phyloP scores from a whole-genome alignment of 2,329 filamentous ascomycete genomes.

The Hypoxylon sp. region DNA sequence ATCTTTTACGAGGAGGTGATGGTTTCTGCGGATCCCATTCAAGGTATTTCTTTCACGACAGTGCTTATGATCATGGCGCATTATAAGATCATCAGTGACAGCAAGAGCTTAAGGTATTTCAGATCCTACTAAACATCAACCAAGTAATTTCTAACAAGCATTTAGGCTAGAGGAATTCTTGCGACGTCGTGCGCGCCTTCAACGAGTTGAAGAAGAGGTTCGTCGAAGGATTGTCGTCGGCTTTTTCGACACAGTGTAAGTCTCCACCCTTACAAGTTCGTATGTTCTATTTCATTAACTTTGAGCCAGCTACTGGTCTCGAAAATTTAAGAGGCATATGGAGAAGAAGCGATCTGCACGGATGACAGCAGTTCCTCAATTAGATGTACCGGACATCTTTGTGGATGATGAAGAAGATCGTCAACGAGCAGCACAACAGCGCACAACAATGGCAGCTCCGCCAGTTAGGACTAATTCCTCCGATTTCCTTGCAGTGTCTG shows the following conservation, averaged over 20 bases:
- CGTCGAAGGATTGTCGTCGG: conserved; percentile 90
- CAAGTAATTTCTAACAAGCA: conserved; percentile 50
- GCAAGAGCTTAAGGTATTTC: conserved; percentile 86
- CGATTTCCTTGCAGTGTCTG: conserved; percentile 57
- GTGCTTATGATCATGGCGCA: conserved; percentile 97
- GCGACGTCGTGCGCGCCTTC: conserved; percentile 87
- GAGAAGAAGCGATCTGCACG: conserved; percentile 80
- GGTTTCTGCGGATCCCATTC: conserved; percentile 90
- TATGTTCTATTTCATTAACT: conserved; percentile 40
- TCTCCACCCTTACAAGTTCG: conserved; percentile 28
- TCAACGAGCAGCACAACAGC: conserved; percentile 51
- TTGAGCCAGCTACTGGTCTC: conserved; percentile 78
- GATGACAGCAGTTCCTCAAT: conserved; percentile 82
- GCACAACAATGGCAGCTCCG: conserved; percentile 52
- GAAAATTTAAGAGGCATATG: conserved; percentile 82
- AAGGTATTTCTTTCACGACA: conserved; percentile 91
- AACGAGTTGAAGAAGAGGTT: conserved; percentile 95
- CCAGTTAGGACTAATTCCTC: conserved; percentile 46
- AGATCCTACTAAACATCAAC: conserved; percentile 12
- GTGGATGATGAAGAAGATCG: conserved; percentile 81
- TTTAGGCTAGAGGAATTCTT: conserved; percentile 91
- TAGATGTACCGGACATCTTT: conserved; percentile 90
- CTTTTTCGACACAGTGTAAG: conserved; percentile 92
- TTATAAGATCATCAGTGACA: conserved; percentile 99
- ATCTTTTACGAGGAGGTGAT: conserved; percentile 98